Evolutionary conservation across 768 basidiomycete species (phyloP).

Genomic region (Suillus hirtellus): DNA sequence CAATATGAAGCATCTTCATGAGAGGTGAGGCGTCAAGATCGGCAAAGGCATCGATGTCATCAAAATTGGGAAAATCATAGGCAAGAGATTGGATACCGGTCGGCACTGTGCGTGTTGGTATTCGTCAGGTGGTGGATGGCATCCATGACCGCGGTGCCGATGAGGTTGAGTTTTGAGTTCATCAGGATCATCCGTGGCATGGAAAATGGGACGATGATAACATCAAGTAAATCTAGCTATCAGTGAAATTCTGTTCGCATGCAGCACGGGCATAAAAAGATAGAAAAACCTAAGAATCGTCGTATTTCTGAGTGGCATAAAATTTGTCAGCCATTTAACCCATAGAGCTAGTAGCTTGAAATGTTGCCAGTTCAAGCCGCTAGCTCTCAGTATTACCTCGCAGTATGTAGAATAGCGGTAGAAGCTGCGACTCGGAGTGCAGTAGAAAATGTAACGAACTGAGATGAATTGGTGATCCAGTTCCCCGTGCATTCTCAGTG

Average conservation of each 20-base stretch:
- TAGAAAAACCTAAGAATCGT: neutral
- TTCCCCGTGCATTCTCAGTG: neutral
- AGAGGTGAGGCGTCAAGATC: slow-evolving; percentile 3
- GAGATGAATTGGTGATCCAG: neutral
- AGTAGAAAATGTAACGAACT: neutral
- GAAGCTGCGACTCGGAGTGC: neutral
- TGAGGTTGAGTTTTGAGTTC: neutral
- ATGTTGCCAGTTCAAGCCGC: neutral
- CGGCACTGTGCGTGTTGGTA: neutral
- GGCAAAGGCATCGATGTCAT: neutral
- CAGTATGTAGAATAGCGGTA: neutral
- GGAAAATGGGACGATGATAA: neutral
- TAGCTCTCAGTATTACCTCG: neutral
- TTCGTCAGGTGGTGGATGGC: neutral
- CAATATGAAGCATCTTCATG: neutral
- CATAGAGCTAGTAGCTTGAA: no score
- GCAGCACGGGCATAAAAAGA: neutral
- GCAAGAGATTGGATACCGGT: slow-evolving; percentile 5
- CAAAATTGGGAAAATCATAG: neutral
- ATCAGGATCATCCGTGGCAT: neutral
- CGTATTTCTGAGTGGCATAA: neutral
- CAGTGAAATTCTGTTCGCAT: neutral
- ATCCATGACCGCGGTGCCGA: neutral
- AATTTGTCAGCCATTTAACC: neutral
- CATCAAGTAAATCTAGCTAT: neutral